Evolutionary conservation across 176 grass and related monocot species (phyloP).

Genomic region (Secale cereale): DNA sequence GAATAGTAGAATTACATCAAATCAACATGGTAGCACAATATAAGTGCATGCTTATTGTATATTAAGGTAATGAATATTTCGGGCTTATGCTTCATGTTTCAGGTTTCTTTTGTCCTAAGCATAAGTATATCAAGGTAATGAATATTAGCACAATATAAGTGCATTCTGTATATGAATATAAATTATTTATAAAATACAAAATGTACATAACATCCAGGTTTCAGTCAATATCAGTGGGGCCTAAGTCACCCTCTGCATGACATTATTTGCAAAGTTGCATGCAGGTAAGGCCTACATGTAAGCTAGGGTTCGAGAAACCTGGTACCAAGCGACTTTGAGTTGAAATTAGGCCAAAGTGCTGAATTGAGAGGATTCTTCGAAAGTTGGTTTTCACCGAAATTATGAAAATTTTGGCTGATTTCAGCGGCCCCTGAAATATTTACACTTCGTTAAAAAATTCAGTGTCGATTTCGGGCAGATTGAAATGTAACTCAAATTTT

Average conservation of each 20-base stretch:
- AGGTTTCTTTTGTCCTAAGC: too few relatives aligned
- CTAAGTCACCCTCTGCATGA: neutral
- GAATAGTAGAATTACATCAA: conserved; percentile 3
- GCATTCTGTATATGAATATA: neutral
- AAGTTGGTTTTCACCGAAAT: neutral
- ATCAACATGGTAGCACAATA: conserved; percentile 10
- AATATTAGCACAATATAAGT: neutral
- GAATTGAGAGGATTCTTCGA: neutral
- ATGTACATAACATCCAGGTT: neutral
- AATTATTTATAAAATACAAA: neutral
- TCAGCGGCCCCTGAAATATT: neutral
- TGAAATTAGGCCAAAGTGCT: neutral
- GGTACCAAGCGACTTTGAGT: neutral
- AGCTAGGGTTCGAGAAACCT: neutral
- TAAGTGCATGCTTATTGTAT: neutral
- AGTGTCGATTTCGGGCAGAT: neutral
- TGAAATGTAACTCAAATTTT: neutral
- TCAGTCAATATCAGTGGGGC: neutral
- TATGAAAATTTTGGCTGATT: neutral
- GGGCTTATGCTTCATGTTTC: too few relatives aligned
- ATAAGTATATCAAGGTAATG: neutral
- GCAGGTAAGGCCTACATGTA: neutral
- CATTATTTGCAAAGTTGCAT: neutral
- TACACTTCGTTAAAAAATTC: neutral
- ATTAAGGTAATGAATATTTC: neutral